phyloP scores from a whole-genome alignment of 306 rosid species.

The Fragaria ananassa region DNA sequence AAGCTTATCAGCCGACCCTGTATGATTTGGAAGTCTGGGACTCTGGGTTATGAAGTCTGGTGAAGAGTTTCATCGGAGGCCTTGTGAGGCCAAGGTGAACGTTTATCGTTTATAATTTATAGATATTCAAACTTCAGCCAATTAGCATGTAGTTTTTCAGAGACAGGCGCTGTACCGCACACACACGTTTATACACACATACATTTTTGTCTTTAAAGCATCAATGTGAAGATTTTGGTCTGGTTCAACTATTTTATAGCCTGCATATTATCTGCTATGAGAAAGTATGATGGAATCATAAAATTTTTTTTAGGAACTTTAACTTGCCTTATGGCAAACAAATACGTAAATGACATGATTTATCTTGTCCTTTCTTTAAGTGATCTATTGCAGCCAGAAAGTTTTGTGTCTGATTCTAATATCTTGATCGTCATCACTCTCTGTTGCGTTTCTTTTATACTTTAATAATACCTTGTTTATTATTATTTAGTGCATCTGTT shows the following conservation, averaged over 20 bases:
- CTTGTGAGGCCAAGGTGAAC: neutral
- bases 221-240: neutral
- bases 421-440: neutral
- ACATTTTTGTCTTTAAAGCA: neutral
- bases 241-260: neutral
- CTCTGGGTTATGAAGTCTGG: neutral
- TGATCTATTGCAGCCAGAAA: neutral
- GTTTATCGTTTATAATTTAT: neutral
- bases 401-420: neutral
- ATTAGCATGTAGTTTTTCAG: neutral
- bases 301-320: neutral
- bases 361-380: neutral
- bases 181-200: neutral
- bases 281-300: neutral
- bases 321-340: neutral
- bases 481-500: neutral
- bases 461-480: neutral
- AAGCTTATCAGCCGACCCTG: no score
- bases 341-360: neutral
- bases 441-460: neutral
- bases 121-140: neutral
- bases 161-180: no score
- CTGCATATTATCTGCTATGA: no score
- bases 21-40: neutral
- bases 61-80: neutral